Evolutionary conservation across 768 basidiomycete genomes (phyloP).

Genomic region (Candolleomyces efflorescens): DNA sequence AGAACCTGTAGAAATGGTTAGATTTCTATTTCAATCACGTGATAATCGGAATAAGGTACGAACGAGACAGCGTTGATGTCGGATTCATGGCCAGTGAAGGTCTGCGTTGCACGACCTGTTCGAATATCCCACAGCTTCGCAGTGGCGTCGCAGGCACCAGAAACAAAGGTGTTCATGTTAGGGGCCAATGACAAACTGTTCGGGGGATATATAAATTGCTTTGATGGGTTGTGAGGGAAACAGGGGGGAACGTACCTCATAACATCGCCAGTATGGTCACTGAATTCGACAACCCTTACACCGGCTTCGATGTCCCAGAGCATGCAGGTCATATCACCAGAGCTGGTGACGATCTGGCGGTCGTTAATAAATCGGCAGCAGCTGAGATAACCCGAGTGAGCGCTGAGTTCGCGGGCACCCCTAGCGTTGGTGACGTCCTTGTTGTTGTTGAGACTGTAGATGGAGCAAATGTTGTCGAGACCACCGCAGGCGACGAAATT

Average conservation of each 20-base stretch:
- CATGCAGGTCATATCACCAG: conserved; percentile 99
- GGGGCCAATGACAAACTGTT: conserved; percentile 88
- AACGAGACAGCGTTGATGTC: conserved; percentile 99
- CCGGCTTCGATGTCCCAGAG: conserved; percentile 99
- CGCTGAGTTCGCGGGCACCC: conserved; percentile 92
- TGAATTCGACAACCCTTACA: conserved; percentile 96
- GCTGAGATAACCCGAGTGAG: conserved; percentile 95
- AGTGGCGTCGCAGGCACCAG: conserved; percentile 97
- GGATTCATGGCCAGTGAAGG: conserved; percentile 97
- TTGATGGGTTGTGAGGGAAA: conserved; percentile 12
- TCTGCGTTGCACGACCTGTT: conserved; percentile 95
- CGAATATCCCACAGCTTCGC: conserved; percentile 99
- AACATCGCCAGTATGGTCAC: conserved; percentile 98
- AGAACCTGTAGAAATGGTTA: conserved; percentile 63
- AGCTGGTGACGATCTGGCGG: conserved; percentile 95
- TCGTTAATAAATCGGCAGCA: conserved; percentile 99
- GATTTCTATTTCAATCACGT: conserved; percentile 8
- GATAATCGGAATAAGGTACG: conserved; percentile 32
- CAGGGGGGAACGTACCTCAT: conserved; percentile 73
- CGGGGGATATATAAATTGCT: conserved; percentile 2
- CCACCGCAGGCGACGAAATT: conserved; percentile 98
- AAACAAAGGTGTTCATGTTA: conserved; percentile 94
- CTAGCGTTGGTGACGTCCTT: conserved; percentile 76
- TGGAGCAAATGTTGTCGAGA: conserved; percentile 98
- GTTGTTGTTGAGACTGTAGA: conserved; percentile 84